Evolutionary conservation across 2,329 filamentous ascomycete genomes (phyloP), one percentile per base, ranked within the genome.

Genomic region (Fusarium dlaminii): DNA sequence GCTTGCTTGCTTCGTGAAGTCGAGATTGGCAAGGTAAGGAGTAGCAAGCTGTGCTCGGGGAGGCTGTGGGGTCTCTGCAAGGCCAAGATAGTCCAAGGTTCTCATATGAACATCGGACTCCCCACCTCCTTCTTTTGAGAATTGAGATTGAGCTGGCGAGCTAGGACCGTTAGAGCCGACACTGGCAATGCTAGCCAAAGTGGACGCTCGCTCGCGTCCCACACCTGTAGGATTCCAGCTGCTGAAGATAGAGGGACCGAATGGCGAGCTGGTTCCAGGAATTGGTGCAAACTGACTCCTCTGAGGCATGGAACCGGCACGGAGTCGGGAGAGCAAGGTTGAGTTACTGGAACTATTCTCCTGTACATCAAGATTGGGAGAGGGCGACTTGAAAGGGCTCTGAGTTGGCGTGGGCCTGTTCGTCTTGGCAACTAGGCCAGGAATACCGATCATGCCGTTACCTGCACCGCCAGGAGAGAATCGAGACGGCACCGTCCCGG

Each of bases 291-390:
- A 92, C 45, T 91, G 93, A 73, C 92, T 91, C 68, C 94, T 91
- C 82, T 98, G 96, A 52, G 96, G 96, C 93, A 98, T 95, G 34
- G 96, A 98, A 18, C 96, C 96, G 57, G 96, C 95, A 77, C 96
- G 91, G 68, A 98, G 89, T 77, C 96, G 92, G 36, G 94, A 98
- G 34, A 98, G 87, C 48, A 97, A 86, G 1, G 93, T 90, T 24
- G 94, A 93, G 72, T 91, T 92, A 74, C 87, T 88, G 48, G 86
- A 83, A 14, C 82, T 79, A 34, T 85, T 84, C 42, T 84, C 81
- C 20, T 86, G 83, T 7, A 86, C 84, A 37, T 88, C 86, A 36
- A 89, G 80, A 40, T 87, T 88, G 18, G 87, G 88, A 40, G 87
- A 89, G 20, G 88, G 86, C 36, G 94, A 90, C 80, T 96, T 81